Conservation (phyloP, 176 grass and related monocot genomes). For the Chrysopogon serrulatus region DNA sequence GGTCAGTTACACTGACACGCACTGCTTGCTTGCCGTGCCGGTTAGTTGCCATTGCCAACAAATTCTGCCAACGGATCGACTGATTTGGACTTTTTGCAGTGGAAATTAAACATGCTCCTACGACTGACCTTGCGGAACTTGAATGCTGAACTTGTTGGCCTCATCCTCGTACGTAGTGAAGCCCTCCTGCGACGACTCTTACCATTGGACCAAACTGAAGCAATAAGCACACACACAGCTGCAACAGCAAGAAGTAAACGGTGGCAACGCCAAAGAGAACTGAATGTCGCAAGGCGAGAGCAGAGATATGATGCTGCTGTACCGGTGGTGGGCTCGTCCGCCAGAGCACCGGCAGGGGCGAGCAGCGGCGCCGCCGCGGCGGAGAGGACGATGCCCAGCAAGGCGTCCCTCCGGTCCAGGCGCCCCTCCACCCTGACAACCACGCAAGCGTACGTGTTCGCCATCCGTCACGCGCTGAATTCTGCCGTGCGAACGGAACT, state of each 20-base stretch:
- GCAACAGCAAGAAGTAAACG: neutral
- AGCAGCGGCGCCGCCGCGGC: constrained; percentile 21
- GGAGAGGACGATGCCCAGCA: constrained; percentile 51
- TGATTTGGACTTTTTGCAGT: neutral
- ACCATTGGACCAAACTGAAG: neutral
- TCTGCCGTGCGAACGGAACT: neutral
- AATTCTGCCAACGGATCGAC: neutral
- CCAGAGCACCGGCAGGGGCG: constrained; percentile 29
- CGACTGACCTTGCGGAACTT: constrained; percentile 57
- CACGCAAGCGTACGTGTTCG: neutral
- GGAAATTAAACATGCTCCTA: neutral
- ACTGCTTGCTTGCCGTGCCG: too few relatives aligned
- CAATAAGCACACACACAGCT: neutral
- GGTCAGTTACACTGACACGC: too few relatives aligned
- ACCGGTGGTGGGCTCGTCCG: constrained; percentile 42
- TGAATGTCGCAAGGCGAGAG: neutral
- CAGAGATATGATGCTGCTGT: neutral
- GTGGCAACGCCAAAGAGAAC: neutral
- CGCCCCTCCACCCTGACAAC: neutral
- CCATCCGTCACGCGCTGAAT: neutral
- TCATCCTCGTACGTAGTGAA: constrained; percentile 70
- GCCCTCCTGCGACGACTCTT: constrained; percentile 51
- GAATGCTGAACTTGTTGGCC: constrained; percentile 65
- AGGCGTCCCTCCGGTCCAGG: constrained; percentile 47
- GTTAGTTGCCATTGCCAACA: neutral